Conservation (phyloP, 2,329 filamentous ascomycete genomes). For the Chrysosphaeria jannelii region DNA sequence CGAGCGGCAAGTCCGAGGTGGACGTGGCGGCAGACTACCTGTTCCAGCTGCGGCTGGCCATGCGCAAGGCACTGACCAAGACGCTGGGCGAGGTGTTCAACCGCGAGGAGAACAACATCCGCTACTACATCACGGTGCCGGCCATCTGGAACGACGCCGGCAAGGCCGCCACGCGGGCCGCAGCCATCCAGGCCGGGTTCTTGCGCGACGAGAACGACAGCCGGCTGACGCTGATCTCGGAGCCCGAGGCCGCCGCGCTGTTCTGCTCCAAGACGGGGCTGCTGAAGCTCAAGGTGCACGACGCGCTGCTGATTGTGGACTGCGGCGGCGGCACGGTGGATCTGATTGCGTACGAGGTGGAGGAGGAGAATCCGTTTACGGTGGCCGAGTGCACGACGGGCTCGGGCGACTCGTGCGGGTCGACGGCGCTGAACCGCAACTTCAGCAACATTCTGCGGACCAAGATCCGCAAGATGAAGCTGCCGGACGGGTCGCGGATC, state of each 20-base stretch:
- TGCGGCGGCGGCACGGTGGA: slow-evolving; percentile 96
- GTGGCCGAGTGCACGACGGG: slow-evolving; percentile 93
- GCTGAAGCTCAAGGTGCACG: slow-evolving; percentile 88
- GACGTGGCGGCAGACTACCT: slow-evolving; percentile 98
- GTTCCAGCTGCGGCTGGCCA: slow-evolving; percentile 89
- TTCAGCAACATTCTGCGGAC: slow-evolving; percentile 94
- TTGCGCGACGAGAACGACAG: slow-evolving; percentile 94
- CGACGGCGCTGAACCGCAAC: slow-evolving; percentile 91
- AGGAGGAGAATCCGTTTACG: slow-evolving; percentile 89
- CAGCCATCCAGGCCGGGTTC: slow-evolving; percentile 90
- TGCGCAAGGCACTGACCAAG: slow-evolving; percentile 87
- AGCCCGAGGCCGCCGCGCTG: slow-evolving; percentile 86
- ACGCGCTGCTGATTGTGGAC: slow-evolving; percentile 93
- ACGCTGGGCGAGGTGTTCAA: slow-evolving; percentile 93
- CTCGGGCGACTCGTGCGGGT: slow-evolving; percentile 90
- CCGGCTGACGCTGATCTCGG: slow-evolving; percentile 73
- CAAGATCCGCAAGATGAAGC: slow-evolving; percentile 97
- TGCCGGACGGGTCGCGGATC: slow-evolving; percentile 86
- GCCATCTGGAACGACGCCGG: slow-evolving; percentile 98
- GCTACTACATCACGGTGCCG: slow-evolving; percentile 93
- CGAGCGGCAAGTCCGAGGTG: slow-evolving; percentile 93
- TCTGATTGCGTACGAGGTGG: slow-evolving; percentile 95
- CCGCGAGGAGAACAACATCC: slow-evolving; percentile 88
- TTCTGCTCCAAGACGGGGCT: slow-evolving; percentile 95
- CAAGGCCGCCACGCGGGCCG: slow-evolving; percentile 84